phyloP scores from a whole-genome alignment of 768 basidiomycete genomes.

The Boletus vinaceobasis region DNA sequence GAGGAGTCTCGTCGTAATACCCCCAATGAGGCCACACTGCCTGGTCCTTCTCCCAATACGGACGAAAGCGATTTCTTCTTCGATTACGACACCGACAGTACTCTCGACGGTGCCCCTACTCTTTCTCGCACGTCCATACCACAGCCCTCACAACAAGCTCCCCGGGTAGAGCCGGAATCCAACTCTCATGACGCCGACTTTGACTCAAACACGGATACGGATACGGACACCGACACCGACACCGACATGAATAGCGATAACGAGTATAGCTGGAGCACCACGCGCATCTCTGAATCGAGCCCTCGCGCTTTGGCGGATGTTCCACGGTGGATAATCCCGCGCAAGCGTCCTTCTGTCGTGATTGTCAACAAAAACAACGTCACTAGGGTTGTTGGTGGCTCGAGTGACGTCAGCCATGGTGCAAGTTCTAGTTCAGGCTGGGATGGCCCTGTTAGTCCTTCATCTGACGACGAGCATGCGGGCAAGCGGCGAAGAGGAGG shows the following conservation, averaged over 20 bases:
- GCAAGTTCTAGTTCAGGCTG: not conserved
- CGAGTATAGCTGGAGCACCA: constrained; percentile 11
- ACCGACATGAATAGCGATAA: constrained; percentile 15
- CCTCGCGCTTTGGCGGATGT: constrained; percentile 3
- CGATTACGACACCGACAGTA: constrained; percentile 22
- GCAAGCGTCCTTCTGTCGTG: constrained; percentile 21
- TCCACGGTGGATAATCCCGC: constrained; percentile 18
- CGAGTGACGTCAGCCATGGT: not conserved
- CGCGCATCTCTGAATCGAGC: constrained; percentile 3
- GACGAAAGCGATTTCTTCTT: constrained; percentile 18
- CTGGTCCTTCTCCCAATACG: not conserved
- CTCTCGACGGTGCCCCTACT: constrained; percentile 6
- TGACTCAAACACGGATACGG: constrained; percentile 9
- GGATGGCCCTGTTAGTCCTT: not conserved
- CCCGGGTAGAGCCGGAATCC: constrained; percentile 4
- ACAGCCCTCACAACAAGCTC: not conserved
- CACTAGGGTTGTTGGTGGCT: not conserved
- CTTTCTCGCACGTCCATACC: not conserved
- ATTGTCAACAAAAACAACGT: not conserved
- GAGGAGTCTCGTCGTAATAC: not conserved
- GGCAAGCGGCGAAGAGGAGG: constrained; percentile 19
- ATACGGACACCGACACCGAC: constrained; percentile 14
- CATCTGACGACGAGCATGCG: constrained; percentile 4
- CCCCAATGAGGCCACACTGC: not conserved
- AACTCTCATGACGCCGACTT: constrained; percentile 2